Conservation (phyloP, 192 early-diverging fungal genomes). For the Rhizophagus prolifer region DNA sequence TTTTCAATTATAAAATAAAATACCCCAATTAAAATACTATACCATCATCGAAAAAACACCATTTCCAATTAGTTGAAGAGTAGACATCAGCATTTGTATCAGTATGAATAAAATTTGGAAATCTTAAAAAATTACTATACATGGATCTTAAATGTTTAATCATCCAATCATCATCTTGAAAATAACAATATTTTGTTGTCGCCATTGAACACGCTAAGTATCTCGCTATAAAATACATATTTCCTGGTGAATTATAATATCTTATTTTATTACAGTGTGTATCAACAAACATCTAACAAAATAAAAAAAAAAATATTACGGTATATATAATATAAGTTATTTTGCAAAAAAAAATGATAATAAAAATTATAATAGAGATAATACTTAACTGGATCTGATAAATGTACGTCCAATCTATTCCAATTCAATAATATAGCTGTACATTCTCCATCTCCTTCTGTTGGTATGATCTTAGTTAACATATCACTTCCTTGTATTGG, state of each 20-base stretch:
- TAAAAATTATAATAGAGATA: background rate
- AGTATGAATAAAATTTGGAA: slow-evolving; percentile 53
- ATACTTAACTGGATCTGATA: slow-evolving; percentile 43
- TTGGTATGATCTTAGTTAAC: slow-evolving; percentile 31
- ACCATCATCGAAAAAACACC: slow-evolving; percentile 59
- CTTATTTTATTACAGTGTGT: slow-evolving; percentile 43
- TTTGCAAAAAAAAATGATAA: background rate
- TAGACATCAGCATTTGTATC: slow-evolving; percentile 52
- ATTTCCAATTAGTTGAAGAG: slow-evolving; percentile 51
- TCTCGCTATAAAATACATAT: slow-evolving; percentile 52
- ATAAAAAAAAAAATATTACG: background rate
- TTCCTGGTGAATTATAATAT: slow-evolving; percentile 48
- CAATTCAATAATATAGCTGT: slow-evolving; percentile 47
- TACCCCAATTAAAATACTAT: slow-evolving; percentile 16
- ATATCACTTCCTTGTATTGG: background rate
- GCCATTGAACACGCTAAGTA: slow-evolving; percentile 59
- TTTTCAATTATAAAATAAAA: background rate
- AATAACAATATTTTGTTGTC: slow-evolving; percentile 57
- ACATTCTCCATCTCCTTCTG: slow-evolving; percentile 45
- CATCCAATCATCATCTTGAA: slow-evolving; percentile 57
- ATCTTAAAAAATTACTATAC: slow-evolving; percentile 58
- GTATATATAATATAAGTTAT: no score
- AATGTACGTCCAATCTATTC: slow-evolving; percentile 40
- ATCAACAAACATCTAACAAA: slow-evolving; percentile 41
- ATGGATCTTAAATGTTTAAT: slow-evolving; percentile 46